These are phyloP conservation scores for Periconia digitata DNA, from an alignment of 2,329 filamentous ascomycete species.

Conservation along the genomic window DNA sequence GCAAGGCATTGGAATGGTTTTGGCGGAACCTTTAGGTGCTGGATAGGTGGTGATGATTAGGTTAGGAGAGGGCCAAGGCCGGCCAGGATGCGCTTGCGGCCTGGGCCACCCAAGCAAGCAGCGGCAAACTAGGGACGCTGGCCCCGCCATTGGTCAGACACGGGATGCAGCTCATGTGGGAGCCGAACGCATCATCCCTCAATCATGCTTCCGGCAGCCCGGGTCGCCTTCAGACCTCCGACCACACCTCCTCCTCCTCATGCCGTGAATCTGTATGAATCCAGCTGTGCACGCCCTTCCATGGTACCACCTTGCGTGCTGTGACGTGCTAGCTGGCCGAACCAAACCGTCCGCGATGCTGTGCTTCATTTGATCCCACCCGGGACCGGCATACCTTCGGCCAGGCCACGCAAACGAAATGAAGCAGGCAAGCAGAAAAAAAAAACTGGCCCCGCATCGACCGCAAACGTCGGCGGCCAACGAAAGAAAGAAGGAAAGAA, in stretches of 20 bases:
- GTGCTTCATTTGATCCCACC: neutral
- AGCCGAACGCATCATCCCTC: neutral
- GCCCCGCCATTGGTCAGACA: neutral
- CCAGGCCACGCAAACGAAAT: constrained; percentile 26
- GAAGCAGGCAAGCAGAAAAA: constrained; percentile 22
- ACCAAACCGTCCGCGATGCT: neutral
- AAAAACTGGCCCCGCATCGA: constrained; percentile 19
- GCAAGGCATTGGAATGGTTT: no score
- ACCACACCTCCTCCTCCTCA: neutral
- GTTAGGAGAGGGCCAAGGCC: no score
- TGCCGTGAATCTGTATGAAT: neutral
- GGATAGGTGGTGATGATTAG: no score
- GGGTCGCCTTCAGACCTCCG: neutral
- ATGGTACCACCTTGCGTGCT: neutral
- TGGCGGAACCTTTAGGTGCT: no score
- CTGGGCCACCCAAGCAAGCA: neutral
- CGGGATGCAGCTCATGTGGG: neutral
- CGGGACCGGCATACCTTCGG: constrained; percentile 3
- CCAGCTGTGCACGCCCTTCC: neutral
- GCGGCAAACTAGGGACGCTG: no score
- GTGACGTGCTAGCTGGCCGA: neutral
- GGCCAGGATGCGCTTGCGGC: neutral
- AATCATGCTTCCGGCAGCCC: neutral
- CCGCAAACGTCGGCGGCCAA: constrained; percentile 26
- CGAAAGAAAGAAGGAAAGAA: no score